Evolutionary conservation across 495 filamentous ascomycete species (phyloP).

Genomic region (Trichoderma reesei): DNA sequence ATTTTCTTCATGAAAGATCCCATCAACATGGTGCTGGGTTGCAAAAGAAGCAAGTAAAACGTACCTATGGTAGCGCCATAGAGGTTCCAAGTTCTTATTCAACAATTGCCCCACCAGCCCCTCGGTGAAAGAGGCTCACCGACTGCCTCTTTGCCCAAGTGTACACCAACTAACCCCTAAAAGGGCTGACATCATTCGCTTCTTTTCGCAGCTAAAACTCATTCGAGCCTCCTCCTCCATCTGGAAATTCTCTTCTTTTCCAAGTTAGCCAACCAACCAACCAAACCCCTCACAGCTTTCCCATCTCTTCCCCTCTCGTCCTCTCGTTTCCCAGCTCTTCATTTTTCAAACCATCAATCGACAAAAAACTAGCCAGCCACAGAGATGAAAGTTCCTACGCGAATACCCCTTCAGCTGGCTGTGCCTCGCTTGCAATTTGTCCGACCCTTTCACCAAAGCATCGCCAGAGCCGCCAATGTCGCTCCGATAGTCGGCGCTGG

Average conservation of each 20-base stretch:
- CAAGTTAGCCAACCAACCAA: no score
- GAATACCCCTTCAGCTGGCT: slow-evolving; percentile 5
- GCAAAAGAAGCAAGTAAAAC: no score
- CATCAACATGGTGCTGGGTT: no score
- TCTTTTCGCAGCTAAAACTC: neutral
- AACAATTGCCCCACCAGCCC: neutral
- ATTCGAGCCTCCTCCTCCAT: neutral
- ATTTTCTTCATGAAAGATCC: no score
- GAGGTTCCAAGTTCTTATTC: no score
- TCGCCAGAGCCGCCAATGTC: slow-evolving; percentile 36
- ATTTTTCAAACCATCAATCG: no score
- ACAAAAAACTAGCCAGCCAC: no score
- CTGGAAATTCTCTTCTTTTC: no score
- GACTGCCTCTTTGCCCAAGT: neutral
- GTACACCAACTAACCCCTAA: neutral
- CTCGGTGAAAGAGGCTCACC: neutral
- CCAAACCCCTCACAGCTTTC: no score
- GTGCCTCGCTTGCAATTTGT: slow-evolving; percentile 8
- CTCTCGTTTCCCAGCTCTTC: no score
- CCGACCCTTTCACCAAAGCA: slow-evolving; percentile 32
- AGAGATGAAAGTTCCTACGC: neutral
- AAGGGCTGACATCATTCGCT: neutral
- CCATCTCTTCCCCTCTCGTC: no score
- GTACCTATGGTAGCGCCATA: no score
- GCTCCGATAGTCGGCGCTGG: slow-evolving; percentile 67